A percentile compares a stretch with the other conserved stretches of the same genome.
phyloP scores from a whole-genome alignment of 345 rosid species.

The Rhizophora apiculata region DNA sequence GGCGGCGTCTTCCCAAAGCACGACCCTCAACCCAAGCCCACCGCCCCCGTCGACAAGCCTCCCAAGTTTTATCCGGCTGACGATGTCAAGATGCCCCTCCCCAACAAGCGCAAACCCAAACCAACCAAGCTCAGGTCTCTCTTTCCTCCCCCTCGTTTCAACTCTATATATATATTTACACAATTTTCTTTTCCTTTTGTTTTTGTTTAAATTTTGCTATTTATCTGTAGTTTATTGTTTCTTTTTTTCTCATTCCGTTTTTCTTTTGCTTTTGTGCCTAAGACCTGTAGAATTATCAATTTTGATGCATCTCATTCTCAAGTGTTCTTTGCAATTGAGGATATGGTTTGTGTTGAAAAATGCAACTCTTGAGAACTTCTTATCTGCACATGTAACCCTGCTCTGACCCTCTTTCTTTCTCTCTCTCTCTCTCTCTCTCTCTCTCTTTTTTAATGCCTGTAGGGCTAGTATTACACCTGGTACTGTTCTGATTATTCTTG shows the following conservation, averaged over 20 bases:
- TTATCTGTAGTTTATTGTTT: too few relatives aligned
- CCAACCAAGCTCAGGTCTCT: conserved; percentile 65
- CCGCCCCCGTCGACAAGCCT: conserved; percentile 46
- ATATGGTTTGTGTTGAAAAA: too few relatives aligned
- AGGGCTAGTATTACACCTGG: conserved; percentile 75
- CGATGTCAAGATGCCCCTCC: conserved; percentile 77
- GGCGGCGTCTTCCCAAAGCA: conserved; percentile 87
- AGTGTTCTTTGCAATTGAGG: too few relatives aligned
- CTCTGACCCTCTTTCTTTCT: neutral
- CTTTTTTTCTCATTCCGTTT: too few relatives aligned
- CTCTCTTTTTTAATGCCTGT: neutral
- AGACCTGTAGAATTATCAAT: too few relatives aligned
- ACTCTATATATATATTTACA: too few relatives aligned
- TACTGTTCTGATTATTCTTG: conserved; percentile 60
- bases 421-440: too few relatives aligned
- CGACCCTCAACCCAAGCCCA: conserved; percentile 50
- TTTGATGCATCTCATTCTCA: neutral
- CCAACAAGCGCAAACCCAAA: conserved; percentile 64
- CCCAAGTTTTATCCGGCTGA: conserved; percentile 81
- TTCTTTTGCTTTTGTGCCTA: too few relatives aligned
- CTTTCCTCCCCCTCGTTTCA: neutral
- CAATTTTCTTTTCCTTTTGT: too few relatives aligned
- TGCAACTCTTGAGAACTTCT: too few relatives aligned
- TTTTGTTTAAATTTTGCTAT: too few relatives aligned
- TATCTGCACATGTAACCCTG: too few relatives aligned